These are phyloP conservation scores for Elongisporangium prolatum DNA, from an alignment of 352 stramenopile species.

Conservation along the genomic window DNA sequence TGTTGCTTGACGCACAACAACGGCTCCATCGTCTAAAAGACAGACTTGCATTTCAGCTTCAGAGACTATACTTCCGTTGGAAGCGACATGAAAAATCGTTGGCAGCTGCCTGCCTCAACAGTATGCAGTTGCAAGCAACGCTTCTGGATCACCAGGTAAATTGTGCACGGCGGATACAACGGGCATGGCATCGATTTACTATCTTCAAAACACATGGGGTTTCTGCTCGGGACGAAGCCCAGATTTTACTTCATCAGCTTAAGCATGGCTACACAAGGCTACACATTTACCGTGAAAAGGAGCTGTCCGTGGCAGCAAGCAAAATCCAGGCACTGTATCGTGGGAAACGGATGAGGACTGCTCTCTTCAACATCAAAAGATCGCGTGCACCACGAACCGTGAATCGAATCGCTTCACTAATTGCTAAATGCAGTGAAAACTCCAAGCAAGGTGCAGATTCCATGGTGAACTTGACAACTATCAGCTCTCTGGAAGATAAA, in stretches of 20 bases:
- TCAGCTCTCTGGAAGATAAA: slow-evolving; percentile 30
- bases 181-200: slow-evolving; percentile 28
- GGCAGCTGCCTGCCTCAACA: neutral
- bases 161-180: slow-evolving; percentile 29
- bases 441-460: slow-evolving; percentile 20
- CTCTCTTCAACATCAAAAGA: slow-evolving; percentile 29
- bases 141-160: slow-evolving; percentile 2
- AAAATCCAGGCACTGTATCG: slow-evolving; percentile 57
- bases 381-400: slow-evolving; percentile 11
- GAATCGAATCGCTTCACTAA: slow-evolving; percentile 28
- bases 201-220: neutral
- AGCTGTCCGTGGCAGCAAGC: slow-evolving; percentile 29
- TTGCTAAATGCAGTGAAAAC: slow-evolving; percentile 18
- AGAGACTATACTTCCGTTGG: slow-evolving; percentile 28
- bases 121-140: neutral
- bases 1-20: slow-evolving; percentile 36
- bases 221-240: slow-evolving; percentile 13
- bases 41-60: slow-evolving; percentile 37
- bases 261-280: slow-evolving; percentile 26
- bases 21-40: slow-evolving; percentile 22
- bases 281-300: slow-evolving; percentile 9
- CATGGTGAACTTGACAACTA: slow-evolving; percentile 14
- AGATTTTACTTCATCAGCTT: slow-evolving; percentile 41
- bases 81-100: slow-evolving; percentile 7
- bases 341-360: slow-evolving; percentile 33